Conservation (phyloP, 441 rosid genomes). For the Jatropha podagrica region DNA sequence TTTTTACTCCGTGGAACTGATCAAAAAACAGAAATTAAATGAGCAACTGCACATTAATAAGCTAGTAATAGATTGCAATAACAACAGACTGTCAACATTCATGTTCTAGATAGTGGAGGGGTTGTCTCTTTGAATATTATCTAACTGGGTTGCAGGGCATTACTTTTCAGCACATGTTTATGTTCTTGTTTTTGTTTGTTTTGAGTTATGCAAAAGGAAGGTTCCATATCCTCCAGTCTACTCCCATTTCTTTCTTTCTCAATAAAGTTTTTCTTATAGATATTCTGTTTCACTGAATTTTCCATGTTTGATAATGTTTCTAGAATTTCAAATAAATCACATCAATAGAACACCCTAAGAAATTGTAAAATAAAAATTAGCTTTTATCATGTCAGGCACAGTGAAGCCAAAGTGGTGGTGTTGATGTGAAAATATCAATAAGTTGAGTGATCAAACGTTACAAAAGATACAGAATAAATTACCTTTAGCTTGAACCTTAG, state of each 20-base stretch:
- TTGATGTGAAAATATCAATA: not conserved
- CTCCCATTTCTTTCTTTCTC: not conserved
- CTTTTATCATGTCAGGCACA: not conserved
- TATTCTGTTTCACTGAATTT: not conserved
- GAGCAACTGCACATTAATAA: not conserved
- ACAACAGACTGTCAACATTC: not conserved
- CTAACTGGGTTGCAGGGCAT: too few species aligned
- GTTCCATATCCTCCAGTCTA: not conserved
- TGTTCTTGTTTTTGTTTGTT: too few species aligned
- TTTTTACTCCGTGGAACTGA: constrained; percentile 71
- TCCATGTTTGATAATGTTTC: not conserved
- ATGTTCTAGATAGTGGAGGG: not conserved
- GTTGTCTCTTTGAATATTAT: not conserved
- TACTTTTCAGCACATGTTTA: too few species aligned
- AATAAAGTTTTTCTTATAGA: not conserved
- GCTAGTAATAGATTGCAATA: not conserved
- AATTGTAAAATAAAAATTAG: not conserved
- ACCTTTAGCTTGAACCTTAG: constrained; percentile 82
- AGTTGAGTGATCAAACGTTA: not conserved
- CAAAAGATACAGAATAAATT: constrained; percentile 5
- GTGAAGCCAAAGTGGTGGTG: not conserved
- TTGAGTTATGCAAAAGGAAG: too few species aligned
- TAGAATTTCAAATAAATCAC: not conserved
- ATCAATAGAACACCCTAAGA: not conserved
- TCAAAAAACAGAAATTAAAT: not conserved